Evolutionary conservation across 257 asterid species (phyloP).

Genomic region (Ilex aquifolium): DNA sequence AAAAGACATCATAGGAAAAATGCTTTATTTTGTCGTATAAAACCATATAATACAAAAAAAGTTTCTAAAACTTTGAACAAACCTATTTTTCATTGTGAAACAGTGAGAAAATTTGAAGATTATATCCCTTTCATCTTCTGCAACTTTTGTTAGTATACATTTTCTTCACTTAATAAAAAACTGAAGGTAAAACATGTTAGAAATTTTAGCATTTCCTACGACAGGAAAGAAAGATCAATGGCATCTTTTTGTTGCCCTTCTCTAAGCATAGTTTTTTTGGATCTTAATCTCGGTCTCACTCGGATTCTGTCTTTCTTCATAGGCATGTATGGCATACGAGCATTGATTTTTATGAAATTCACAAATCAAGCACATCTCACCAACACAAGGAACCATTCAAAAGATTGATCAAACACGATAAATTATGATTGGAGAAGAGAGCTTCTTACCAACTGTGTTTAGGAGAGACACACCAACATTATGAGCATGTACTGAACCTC

Average conservation of each 20-base stretch:
- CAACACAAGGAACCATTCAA: not conserved
- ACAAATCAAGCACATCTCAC: not conserved
- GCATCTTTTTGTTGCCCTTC: not conserved
- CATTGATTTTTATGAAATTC: not conserved
- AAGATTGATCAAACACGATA: not conserved
- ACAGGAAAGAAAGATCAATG: not conserved
- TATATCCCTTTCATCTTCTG: no score
- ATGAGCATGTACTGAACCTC: conserved; percentile 91
- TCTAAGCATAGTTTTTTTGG: not conserved
- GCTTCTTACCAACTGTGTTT: conserved; percentile 68
- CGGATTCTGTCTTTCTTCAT: not conserved
- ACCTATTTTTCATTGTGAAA: no score
- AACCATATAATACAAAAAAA: no score
- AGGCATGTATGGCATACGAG: not conserved
- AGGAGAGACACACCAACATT: conserved; percentile 95
- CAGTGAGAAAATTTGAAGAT: no score
- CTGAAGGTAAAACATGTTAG: no score
- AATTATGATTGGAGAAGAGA: not conserved
- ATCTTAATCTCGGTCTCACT: not conserved
- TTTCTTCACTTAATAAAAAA: no score
- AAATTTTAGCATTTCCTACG: not conserved
- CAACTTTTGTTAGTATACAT: no score
- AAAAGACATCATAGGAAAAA: no score
- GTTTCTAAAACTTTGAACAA: no score
- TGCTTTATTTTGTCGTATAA: no score